Evolutionary conservation across 1,139 yeast genomes (phyloP), one percentile per base, ranked within the genome.

Genomic region (Pneumocystis carinii): DNA sequence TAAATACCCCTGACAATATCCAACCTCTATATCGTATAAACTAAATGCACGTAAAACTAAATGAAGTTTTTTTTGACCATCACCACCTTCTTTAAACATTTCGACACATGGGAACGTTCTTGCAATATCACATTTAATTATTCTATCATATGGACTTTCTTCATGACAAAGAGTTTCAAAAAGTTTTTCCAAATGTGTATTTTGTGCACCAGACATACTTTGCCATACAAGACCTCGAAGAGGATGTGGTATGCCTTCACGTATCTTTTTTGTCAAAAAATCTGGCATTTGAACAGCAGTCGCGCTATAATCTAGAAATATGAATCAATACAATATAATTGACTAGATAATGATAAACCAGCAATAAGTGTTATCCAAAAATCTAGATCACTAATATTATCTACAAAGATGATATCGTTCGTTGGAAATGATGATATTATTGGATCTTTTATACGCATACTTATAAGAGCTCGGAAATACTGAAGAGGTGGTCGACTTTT

Each of bases 11-110:
- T 84, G 89, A 71, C 89, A 84, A 71, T 84, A 84, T 8, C 89
- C 89, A 67, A 84, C 81, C 68, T 84, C 86, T 62, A 80, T 79
- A 71, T 84, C 88, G 70, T 83, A 84, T 68, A 84, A 81, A 62
- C 86, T 83, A 69, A 82, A 84, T 0, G 86, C 88, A 65, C 85
- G 81, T 67, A 84, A 76, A 36, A 84, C 81, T 39, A 81, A 79
- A 56, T 84, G 84, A 63, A 84, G 78, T 69, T 77, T 77, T 35
- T 67, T 64, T 65, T 77, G 78, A 48, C 79, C 79, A 27, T 67
- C 72, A n/a, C 83, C 82, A 17, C 76, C 74, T 32, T 73, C 74
- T 65, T 77, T 74, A 73, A 84, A 83, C 72, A 82, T 78, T 2
- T 75, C 74, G 42, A 84, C 76, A 35, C 77, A 76, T 1, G 88